Evolutionary conservation across 495 filamentous ascomycete species (phyloP), one percentile per base, ranked within the genome.

Genomic region (Penicilliopsis zonata): DNA sequence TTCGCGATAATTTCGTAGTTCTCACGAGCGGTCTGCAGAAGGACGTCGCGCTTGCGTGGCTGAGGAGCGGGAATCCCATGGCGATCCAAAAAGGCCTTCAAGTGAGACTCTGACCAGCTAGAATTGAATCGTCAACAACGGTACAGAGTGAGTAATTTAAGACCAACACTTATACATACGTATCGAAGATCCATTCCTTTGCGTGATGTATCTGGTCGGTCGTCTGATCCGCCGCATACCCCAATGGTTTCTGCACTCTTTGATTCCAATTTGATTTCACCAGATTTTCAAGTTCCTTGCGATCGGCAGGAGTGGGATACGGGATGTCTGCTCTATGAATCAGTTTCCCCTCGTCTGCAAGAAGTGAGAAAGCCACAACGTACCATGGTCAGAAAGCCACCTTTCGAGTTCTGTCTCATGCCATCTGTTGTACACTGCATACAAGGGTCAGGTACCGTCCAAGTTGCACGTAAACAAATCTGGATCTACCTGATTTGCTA

Each of bases 381-480:
- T 43, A 65, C 59, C 62, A 59, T 98, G 75, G 45, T 98, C 90
- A 15, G 82, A 82, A 36, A 98, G 79, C 90, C 90, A 98, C 46
- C 90, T 72, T 65, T 98, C 88, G 8, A 98, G 72, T 66, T 98
- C 90, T 5, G 84, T 94, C 63, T 95, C 78, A 52, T 96, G 88
- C 90, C 90, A 98, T 53, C 88, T 95, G 64, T 95, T 94, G 70
- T 96, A 98, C 4, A 78, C 90, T 94, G 47, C 15, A 40, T 18
- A 39, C 25, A 16, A 26, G 31, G 31, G 22, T 44, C 19, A n/a
- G 13, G 39, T 40, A 38, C 42, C 14, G 14, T 13, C 10, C 15
- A 28, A 16, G 9, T 29, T 18, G 12, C 5, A 30, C 18, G 9
- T 13, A 4, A 7, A 2, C 14, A 16, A 8, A 14, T 30, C 17